Evolutionary conservation across 2,329 filamentous ascomycete genomes (phyloP).

Genomic region (Stachybotrys chartarum): DNA sequence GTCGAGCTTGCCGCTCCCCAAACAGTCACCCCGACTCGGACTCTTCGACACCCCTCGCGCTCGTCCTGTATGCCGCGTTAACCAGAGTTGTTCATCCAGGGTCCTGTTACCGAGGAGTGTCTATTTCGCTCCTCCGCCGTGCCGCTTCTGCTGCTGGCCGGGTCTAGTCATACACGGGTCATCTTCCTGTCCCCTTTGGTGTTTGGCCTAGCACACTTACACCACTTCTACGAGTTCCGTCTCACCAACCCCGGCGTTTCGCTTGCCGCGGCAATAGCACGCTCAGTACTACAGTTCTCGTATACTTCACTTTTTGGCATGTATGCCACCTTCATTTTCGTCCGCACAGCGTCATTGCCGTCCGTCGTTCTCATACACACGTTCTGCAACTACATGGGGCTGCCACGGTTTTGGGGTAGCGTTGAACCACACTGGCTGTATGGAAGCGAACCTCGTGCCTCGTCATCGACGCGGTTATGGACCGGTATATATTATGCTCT

Average conservation of each 20-base stretch:
- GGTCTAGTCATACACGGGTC: conserved; percentile 47
- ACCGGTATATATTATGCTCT: conserved; percentile 74
- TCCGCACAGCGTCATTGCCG: conserved; percentile 76
- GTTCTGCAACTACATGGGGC: conserved; percentile 89
- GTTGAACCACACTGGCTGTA: conserved; percentile 49
- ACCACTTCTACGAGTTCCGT: conserved; percentile 94
- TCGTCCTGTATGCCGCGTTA: background rate
- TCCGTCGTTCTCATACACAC: conserved; percentile 71
- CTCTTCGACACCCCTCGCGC: background rate
- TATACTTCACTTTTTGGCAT: conserved; percentile 94
- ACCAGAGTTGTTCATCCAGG: conserved; percentile 35
- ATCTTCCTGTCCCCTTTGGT: conserved; percentile 80
- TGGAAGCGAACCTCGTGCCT: conserved; percentile 12
- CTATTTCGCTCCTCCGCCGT: conserved; percentile 86
- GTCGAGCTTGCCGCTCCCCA: conserved; percentile 21
- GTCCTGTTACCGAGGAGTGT: conserved; percentile 85
- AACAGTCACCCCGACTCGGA: no score
- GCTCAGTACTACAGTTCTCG: conserved; percentile 74
- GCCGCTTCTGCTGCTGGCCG: conserved; percentile 71
- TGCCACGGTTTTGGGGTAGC: conserved; percentile 78
- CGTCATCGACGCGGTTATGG: conserved; percentile 39
- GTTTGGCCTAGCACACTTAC: conserved; percentile 87
- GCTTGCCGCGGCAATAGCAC: conserved; percentile 53
- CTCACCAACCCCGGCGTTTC: conserved; percentile 69
- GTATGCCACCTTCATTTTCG: conserved; percentile 82